Evolutionary conservation across 345 rosid genomes (phyloP), one percentile per base, ranked within the genome.

Genomic region (Camelina neglecta): DNA sequence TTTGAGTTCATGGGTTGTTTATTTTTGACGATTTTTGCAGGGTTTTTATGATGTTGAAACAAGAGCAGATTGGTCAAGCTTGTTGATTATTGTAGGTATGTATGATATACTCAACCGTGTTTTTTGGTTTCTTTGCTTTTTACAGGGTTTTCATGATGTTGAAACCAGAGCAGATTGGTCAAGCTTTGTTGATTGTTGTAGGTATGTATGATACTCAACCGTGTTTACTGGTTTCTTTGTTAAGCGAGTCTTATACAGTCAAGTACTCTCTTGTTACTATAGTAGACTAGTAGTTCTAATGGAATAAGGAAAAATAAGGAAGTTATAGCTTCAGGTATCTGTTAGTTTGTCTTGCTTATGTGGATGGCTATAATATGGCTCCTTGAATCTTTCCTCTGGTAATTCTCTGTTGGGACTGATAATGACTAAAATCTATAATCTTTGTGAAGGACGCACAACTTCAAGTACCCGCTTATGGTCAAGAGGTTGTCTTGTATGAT

Each of bases 381-480:
- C 15, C 11, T 59, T 26, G 12, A 35, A 67, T 53, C 10, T 45
- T 58, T 59, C 23, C 11, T 18, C 23, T 59, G 57, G 54, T 47
- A 41, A 44, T 57, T 67, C 26, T 26, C 36, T 42, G 15, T 61
- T 50, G 49, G 33, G 9, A 23, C 51, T 47, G 55, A 61, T 38
- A 60, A 54, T 53, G 62, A 54, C 10, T 61, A 69, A 15, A 33
- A 10, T 44, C 57, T 63, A 1, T 54, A 39, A 26, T 72, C 41
- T 78, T 26, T 56, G 61, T 66, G 35, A 74, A 93, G 98, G 84
- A 72, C 77, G 64, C 84, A 79, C 60, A 90, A 91, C 69, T 72
- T 91, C 77, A 93, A 91, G 83, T 93, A 87, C 82, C 98, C 97
- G 26, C 91, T 85, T 75, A 73, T 93, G 77, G 93, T 86, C 47